Base-by-base conservation (phyloP, 1,139 yeast species). In the Diutina catenulata region DNA sequence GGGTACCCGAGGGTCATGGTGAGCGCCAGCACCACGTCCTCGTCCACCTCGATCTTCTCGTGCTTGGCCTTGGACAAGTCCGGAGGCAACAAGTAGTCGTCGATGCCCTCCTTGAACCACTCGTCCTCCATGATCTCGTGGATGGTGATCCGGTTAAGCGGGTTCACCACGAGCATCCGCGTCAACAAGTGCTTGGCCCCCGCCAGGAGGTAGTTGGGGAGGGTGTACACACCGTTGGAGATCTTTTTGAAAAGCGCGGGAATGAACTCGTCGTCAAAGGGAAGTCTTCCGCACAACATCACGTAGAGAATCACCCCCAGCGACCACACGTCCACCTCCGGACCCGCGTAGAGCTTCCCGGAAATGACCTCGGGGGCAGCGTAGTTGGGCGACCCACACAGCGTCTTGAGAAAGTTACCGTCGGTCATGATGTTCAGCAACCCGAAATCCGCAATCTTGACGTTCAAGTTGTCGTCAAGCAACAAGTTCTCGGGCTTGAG, bases 271-370 rank as follows among this genome's bases (percentile, higher is more conserved):
- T 91, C 98, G 59, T 91, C 98, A 58, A 93, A 93, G 10, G 99
- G 99, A 47, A 93, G 70, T 52, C 97, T 71, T 28, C 99, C 97
- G 61, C 97, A 91, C 40, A 91, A 70, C 95, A 91, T 87, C 37
- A 93, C 98, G 51, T 88, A 91, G 43, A 91, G 68, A 40, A 93
- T 91, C 37, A 93, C 97, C 49, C 99, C 98, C 49, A 95, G 82
- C 0, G 95, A 83, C 99, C 99, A 93, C 39, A 93, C 97, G 57
- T 93, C 98, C 38, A 91, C 98, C 60, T 91, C 98, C 2, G 97
- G 97, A 4, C 98, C 98, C 2, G 97, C 98, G 52, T 91, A 91
- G 42, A 91, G 69, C 55, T 93, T 88, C 36, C 98, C 98, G 47
- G 93, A 78, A 43, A 91, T 91, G 37, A 91, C 97, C 59, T 91